Evolutionary conservation across 129 eudicot genomes (phyloP), one percentile per base, ranked within the genome.

Genomic region (Artemisia tridentata): DNA sequence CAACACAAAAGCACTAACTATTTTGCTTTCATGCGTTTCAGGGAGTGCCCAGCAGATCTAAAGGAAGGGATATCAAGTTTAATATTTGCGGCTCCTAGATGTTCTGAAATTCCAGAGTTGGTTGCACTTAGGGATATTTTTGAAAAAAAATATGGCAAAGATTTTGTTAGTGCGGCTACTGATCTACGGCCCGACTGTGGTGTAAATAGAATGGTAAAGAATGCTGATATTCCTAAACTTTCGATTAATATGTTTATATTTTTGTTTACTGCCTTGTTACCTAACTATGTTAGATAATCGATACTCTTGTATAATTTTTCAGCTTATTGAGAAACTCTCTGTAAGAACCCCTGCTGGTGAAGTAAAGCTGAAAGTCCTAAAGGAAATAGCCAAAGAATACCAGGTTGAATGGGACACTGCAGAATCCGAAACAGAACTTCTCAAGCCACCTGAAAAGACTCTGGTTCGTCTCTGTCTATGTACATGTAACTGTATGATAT

Each of bases 261-360:
- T 68, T 51, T 56, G 14, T 16, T 60, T 17, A 17, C 41, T 38
- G 31, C 19, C 34, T 56, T 18, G 1, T 48, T 58, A 49, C 12
- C 16, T 79, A 20, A 73, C 25, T 34, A 53, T 41, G 67, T 56
- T 45, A 14, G 25, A 49, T 59, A 25, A n/a, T 27, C 54, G 65
- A 52, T 57, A 18, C 3, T 62, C 64, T 51, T 2, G 43, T 12
- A 41, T 38, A 48, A 7, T 48, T 46, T 76, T 47, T 11, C 95
- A 95, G 99, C 96, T 90, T 54, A 90, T 95, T 82, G 99, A 95
- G 29, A 95, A 95, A 79, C 96, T 95, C 61, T 95, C 99, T 58
- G 97, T 88, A 51, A 88, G 84, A 83, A 86, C 95, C 34, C 99
- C 99, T 75, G 58, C 86, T 78, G 99, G 99, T 38, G 96, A 90